phyloP scores from a whole-genome alignment of 495 filamentous ascomycete genomes.

The Parathielavia appendiculata region DNA sequence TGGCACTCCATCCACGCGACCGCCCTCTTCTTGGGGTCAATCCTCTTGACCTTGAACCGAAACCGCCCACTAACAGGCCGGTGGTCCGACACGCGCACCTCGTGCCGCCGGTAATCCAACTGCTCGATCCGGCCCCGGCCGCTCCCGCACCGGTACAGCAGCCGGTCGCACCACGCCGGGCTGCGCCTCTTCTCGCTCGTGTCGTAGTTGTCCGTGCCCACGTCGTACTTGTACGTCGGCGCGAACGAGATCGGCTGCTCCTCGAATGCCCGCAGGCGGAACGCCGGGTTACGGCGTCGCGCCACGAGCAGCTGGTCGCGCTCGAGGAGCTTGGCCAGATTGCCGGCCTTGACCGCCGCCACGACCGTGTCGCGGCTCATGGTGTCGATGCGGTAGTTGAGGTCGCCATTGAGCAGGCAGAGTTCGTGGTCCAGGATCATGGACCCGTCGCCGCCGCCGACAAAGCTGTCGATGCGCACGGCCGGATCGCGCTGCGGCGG shows the following conservation, averaged over 20 bases:
- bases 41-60: slow-evolving; percentile 72
- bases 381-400: slow-evolving; percentile 98
- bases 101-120: slow-evolving; percentile 80
- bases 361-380: slow-evolving; percentile 90
- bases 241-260: slow-evolving; percentile 85
- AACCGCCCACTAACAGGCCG: slow-evolving; percentile 85
- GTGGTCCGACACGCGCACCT: slow-evolving; percentile 86
- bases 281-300: slow-evolving; percentile 78
- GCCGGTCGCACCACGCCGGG: slow-evolving; percentile 95
- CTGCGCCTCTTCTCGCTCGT: slow-evolving; percentile 88
- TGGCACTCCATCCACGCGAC: slow-evolving; percentile 65
- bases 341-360: slow-evolving; percentile 68
- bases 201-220: slow-evolving; percentile 90
- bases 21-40: slow-evolving; percentile 59
- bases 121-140: slow-evolving; percentile 71
- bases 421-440: slow-evolving; percentile 98
- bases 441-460: slow-evolving; percentile 85
- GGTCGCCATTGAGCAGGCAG: slow-evolving; percentile 89
- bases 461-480: slow-evolving; percentile 66
- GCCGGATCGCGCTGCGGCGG: slow-evolving; percentile 59
- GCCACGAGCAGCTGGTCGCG: slow-evolving; percentile 89
- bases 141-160: slow-evolving; percentile 69
- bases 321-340: slow-evolving; percentile 85
- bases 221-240: slow-evolving; percentile 98
- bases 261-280: slow-evolving; percentile 77